These are phyloP conservation scores for Filosporella fistucella DNA, from an alignment of 495 filamentous ascomycete genomes.

Conservation along the genomic window DNA sequence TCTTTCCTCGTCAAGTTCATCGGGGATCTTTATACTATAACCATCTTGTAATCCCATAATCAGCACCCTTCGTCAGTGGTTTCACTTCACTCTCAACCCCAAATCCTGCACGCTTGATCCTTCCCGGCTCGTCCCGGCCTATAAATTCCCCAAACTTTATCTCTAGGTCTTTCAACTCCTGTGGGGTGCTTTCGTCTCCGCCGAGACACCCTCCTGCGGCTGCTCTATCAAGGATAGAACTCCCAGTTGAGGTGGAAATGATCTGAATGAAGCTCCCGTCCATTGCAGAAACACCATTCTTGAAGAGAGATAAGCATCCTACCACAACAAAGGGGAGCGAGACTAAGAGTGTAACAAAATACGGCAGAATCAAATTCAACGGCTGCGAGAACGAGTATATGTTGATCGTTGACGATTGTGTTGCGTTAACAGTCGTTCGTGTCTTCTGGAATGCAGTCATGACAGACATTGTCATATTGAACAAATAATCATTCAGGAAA, in stretches of 20 bases:
- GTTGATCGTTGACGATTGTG: constrained; percentile 5
- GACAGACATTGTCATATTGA: constrained; percentile 22
- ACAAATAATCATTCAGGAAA: constrained; percentile 16
- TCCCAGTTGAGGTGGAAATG: constrained; percentile 21
- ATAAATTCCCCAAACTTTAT: constrained; percentile 26
- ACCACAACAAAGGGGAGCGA: constrained; percentile 18
- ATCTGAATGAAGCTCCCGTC: constrained; percentile 25
- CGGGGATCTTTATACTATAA: too few relatives aligned
- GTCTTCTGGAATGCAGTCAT: constrained; percentile 9
- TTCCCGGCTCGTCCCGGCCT: constrained; percentile 8
- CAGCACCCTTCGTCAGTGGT: constrained; percentile 5
- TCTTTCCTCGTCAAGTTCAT: too few relatives aligned
- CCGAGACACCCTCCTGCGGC: constrained; percentile 26
- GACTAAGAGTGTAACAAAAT: constrained; percentile 17
- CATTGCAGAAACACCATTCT: constrained; percentile 24
- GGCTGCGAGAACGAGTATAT: constrained; percentile 22
- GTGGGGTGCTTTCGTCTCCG: constrained; percentile 23
- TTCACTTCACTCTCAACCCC: constrained; percentile 13
- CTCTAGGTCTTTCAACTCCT: constrained; percentile 22
- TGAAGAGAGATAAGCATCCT: constrained; percentile 16
- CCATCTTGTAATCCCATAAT: too few relatives aligned
- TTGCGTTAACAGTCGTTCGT: constrained; percentile 1
- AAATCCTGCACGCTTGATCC: constrained; percentile 11
- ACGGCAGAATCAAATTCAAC: constrained; percentile 19
- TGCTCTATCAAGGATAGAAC: constrained; percentile 18